A percentile compares a stretch with the other conserved stretches of the same genome.
These are phyloP conservation scores for Suillus clintonianus DNA, from an alignment of 768 basidiomycete genomes.

Conservation along the genomic window DNA sequence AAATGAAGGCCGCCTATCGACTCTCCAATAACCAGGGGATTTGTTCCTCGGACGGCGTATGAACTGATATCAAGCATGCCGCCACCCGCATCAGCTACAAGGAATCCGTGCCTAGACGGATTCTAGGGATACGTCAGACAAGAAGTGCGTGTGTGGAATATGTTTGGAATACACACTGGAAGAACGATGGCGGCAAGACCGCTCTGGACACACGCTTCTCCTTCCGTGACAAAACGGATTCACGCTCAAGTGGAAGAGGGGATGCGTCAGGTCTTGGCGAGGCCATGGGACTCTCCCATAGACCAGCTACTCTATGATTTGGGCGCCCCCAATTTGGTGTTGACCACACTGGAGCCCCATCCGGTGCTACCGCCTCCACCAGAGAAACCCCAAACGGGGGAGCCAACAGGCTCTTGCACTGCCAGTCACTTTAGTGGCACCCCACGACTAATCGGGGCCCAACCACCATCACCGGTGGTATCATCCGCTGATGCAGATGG, in stretches of 20 bases:
- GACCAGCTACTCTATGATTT: neutral
- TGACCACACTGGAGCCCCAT: slow-evolving; percentile 6
- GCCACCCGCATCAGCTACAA: slow-evolving; percentile 80
- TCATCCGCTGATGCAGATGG: neutral
- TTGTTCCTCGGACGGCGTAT: slow-evolving; percentile 70
- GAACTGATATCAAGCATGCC: slow-evolving; percentile 82
- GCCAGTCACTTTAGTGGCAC: neutral
- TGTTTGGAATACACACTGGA: slow-evolving; percentile 45
- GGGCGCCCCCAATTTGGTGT: neutral
- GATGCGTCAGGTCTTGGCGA: neutral
- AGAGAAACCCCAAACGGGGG: neutral
- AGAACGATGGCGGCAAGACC: slow-evolving; percentile 78
- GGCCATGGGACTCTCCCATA: neutral
- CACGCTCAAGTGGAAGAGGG: slow-evolving; percentile 44
- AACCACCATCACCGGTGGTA: neutral
- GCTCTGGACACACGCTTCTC: slow-evolving; percentile 79
- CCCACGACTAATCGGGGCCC: neutral
- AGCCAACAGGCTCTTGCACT: neutral
- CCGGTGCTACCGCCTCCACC: neutral
- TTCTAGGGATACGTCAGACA: slow-evolving; percentile 43
- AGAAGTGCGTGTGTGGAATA: slow-evolving; percentile 3
- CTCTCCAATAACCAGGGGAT: slow-evolving; percentile 78
- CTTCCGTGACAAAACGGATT: slow-evolving; percentile 81
- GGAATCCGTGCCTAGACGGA: slow-evolving; percentile 73
- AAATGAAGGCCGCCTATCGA: too few species aligned